Percentiles rank a stretch among this genome's conserved stretches.
These are phyloP conservation scores for Glycyrrhiza uralensis DNA, from an alignment of 306 rosid species.

Conservation along the genomic window DNA sequence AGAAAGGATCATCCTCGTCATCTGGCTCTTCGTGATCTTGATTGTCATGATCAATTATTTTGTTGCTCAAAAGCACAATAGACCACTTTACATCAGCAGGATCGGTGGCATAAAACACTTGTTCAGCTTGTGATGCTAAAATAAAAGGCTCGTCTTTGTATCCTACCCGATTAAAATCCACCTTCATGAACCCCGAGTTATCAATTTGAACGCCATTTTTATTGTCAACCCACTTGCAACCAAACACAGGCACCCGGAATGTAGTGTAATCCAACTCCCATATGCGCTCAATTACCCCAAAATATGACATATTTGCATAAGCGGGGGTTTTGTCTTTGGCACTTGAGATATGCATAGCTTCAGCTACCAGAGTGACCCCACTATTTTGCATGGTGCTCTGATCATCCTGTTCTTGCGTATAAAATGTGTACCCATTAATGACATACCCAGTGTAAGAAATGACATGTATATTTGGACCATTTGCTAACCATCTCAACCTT, in stretches of 20 bases:
- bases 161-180: not conserved
- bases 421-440: too few species aligned
- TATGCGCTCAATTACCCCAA: not conserved
- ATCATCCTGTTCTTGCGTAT: too few species aligned
- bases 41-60: too few species aligned
- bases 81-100: not conserved
- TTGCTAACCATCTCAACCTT: too few species aligned
- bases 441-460: too few species aligned
- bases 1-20: too few species aligned
- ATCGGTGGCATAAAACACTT: not conserved
- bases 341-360: not conserved
- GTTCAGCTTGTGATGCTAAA: not conserved
- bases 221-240: not conserved
- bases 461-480: too few species aligned
- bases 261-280: too few species aligned
- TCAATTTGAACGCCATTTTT: not conserved
- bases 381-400: too few species aligned
- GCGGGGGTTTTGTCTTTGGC: not conserved
- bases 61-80: not conserved
- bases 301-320: not conserved
- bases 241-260: too few species aligned
- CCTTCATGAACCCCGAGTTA: not conserved
- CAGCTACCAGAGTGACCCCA: not conserved
- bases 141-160: not conserved
- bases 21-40: too few species aligned